A percentile compares a stretch with the other conserved stretches of the same genome.
Conservation (phyloP, 2,329 filamentous ascomycete genomes). For the Fusarium guadeloupense region DNA sequence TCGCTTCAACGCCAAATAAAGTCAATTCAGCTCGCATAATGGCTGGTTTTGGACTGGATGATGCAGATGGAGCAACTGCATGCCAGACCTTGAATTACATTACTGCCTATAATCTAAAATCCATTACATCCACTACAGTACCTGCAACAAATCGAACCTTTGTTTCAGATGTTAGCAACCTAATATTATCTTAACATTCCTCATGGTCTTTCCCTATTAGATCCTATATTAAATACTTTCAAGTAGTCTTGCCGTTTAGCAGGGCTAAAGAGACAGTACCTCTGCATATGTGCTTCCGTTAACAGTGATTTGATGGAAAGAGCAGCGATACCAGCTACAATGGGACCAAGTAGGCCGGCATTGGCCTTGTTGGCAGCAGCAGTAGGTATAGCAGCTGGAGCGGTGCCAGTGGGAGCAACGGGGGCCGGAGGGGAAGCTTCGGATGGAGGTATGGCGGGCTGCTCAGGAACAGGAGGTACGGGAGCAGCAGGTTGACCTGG, state of each 20-base stretch:
- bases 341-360: constrained; percentile 49
- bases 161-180: not conserved
- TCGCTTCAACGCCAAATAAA: not conserved
- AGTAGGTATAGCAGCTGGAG: constrained; percentile 43
- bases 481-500: too few relatives aligned
- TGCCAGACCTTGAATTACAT: not conserved
- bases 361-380: constrained; percentile 51
- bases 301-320: constrained; percentile 48
- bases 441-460: constrained; percentile 4
- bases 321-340: constrained; percentile 52
- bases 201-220: not conserved
- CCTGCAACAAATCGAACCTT: not conserved
- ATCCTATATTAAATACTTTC: not conserved
- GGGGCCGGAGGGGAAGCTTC: constrained; percentile 27
- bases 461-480: not conserved
- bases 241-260: not conserved
- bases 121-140: not conserved
- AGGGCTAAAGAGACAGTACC: not conserved
- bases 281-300: not conserved
- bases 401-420: constrained; percentile 4
- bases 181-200: not conserved
- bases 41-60: not conserved
- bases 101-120: not conserved
- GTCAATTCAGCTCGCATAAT: not conserved
- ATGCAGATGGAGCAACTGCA: not conserved